Base-by-base conservation (phyloP, 495 filamentous ascomycete species). In the Rusavskia elegans region DNA sequence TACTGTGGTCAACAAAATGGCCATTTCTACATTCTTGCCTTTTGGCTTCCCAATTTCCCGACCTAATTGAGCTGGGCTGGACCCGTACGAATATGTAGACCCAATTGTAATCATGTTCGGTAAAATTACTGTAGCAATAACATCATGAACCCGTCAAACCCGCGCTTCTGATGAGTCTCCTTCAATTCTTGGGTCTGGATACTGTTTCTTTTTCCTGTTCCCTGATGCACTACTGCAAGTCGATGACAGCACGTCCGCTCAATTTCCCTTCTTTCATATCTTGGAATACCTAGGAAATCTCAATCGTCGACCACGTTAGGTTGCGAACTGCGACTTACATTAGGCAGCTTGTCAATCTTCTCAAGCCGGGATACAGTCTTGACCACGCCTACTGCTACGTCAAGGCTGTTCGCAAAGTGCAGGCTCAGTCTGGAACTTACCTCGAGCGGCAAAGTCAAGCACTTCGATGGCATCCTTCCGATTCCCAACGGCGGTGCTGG, bases 391-490 rank as follows among this genome's bases (percentile, higher is more conserved):
- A 42, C n/a, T 42, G 40, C 20, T 21, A 3, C 8, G 40, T 17
- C 20, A 17, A 42, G 38, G 38, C 13, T 19, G 3, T 19, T 16
- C 5, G 38, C 19, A 16, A 5, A 40, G 38, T 16, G 38, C 38
- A 16, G 38, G 19, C 13, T 16, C 13, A 19, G 13, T 40, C 38
- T 19, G 4, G 10, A 19, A 19, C 40, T 0, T n/a, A 0, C 81
- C 81, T 6, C 80, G 59, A 3, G 71, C 71, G 19, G 78, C 80
- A 65, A 87, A 75, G 16, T 84, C 72, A 59, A 87, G 52, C 6
- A 72, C 71, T 64, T 86, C 81, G 54, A 82, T 76, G 3, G 83
- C 82, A 52, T 86, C 82, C 30, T 61, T 69, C 27, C 81, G 70
- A 57, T 76, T 78, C 0, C 83, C 82, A 6, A 85, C 82, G 14